Evolutionary conservation across 2,329 filamentous ascomycete species (phyloP).

Genomic region (Atkinsonella hypoxylon): DNA sequence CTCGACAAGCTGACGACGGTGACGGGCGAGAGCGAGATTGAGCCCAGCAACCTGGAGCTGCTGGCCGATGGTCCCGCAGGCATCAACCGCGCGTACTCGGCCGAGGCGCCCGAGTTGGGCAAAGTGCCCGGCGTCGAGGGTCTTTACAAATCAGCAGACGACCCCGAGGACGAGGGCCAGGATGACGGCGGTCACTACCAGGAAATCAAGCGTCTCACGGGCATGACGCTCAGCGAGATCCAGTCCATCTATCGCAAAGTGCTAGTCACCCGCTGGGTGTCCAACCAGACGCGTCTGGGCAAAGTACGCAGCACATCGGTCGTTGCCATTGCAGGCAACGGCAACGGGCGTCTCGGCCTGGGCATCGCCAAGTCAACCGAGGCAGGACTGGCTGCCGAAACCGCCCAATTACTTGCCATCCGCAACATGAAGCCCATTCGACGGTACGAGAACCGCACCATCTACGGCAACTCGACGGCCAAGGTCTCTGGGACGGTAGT

Average conservation of each 20-base stretch:
- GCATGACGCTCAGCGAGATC: conserved; percentile 40
- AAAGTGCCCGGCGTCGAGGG: conserved; percentile 41
- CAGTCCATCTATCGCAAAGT: conserved; percentile 52
- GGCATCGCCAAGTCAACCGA: conserved; percentile 86
- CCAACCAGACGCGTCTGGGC: conserved; percentile 91
- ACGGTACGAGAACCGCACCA: conserved; percentile 84
- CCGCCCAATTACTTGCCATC: conserved; percentile 72
- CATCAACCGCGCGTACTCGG: conserved; percentile 24
- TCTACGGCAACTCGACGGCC: conserved; percentile 69
- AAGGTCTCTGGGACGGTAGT: conserved; percentile 87
- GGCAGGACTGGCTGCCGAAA: conserved; percentile 49
- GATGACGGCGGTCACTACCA: conserved; percentile 39
- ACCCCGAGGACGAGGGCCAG: conserved; percentile 37
- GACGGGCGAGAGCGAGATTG: conserved; percentile 19
- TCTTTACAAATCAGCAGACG: conserved; percentile 34
- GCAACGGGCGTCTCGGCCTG: conserved; percentile 72
- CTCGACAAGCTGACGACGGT: conserved; percentile 21
- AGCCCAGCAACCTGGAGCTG: conserved; percentile 24
- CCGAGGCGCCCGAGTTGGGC: conserved; percentile 37
- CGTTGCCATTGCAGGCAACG: conserved; percentile 76
- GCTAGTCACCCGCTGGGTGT: conserved; percentile 61
- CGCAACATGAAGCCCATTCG: conserved; percentile 87
- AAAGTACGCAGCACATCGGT: conserved; percentile 72
- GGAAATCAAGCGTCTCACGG: conserved; percentile 42
- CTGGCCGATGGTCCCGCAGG: conserved; percentile 25